These are phyloP conservation scores for Chrysosporium keratinophilum DNA, from an alignment of 2,329 filamentous ascomycete genomes.

Conservation along the genomic window DNA sequence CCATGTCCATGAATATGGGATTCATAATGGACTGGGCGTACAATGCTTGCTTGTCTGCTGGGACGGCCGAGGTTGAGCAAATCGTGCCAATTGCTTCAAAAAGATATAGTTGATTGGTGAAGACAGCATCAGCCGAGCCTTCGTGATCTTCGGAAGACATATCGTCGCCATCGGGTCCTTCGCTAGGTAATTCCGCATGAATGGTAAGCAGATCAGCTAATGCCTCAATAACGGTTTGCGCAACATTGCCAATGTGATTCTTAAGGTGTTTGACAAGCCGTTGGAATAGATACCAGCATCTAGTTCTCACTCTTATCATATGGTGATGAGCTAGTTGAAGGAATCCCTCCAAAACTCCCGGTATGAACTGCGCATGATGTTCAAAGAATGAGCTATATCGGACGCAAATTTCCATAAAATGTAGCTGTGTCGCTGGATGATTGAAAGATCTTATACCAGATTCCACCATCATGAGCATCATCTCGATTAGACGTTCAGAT, in stretches of 20 bases:
- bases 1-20: conserved; percentile 82
- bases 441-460: conserved; percentile 77
- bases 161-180: conserved; percentile 69
- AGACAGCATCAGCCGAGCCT: conserved; percentile 78
- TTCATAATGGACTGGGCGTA: conserved; percentile 82
- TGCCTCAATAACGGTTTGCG: conserved; percentile 82
- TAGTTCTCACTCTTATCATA: conserved; percentile 73
- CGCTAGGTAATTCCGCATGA: conserved; percentile 74
- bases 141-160: conserved; percentile 92
- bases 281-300: conserved; percentile 96
- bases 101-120: conserved; percentile 81
- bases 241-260: conserved; percentile 73
- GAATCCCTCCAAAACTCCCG: conserved; percentile 80
- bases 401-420: conserved; percentile 98
- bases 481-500: conserved; percentile 69
- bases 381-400: conserved; percentile 92
- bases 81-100: conserved; percentile 94
- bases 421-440: conserved; percentile 83
- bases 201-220: conserved; percentile 81
- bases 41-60: conserved; percentile 72
- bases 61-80: conserved; percentile 66
- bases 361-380: conserved; percentile 67
- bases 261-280: conserved; percentile 83
- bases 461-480: conserved; percentile 94
- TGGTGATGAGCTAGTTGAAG: conserved; percentile 81